Percentiles rank a stretch among this genome's conserved stretches.
Conservation (phyloP, 1,284 basidiomycete genomes). For the Exobasidium rhododendri region DNA sequence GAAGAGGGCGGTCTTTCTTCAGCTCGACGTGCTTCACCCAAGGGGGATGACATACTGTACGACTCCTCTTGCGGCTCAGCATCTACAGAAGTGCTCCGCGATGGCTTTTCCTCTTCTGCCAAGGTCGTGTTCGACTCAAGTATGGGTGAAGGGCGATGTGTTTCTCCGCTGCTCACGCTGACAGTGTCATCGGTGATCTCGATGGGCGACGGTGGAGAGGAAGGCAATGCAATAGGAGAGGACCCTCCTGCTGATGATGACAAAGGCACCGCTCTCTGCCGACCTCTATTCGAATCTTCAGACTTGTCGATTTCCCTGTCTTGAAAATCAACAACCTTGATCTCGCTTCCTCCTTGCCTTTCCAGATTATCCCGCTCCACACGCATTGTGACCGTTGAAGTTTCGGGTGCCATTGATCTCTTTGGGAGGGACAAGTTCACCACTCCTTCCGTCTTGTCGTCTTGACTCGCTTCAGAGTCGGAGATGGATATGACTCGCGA, state of each 20-base stretch:
- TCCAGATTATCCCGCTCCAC: background rate
- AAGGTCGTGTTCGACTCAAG: background rate
- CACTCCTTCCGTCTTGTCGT: slow-evolving; percentile 5
- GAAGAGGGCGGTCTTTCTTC: background rate
- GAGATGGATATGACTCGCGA: background rate
- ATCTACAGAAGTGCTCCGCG: background rate
- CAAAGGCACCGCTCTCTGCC: background rate
- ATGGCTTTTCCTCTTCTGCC: background rate
- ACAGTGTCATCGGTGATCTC: background rate
- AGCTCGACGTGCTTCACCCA: background rate
- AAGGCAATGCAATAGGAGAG: background rate
- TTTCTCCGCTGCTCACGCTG: background rate
- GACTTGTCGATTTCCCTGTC: background rate
- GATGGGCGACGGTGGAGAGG: background rate
- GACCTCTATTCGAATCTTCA: background rate
- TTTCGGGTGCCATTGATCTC: background rate
- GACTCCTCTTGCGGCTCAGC: background rate
- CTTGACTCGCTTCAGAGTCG: background rate
- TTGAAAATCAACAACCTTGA: slow-evolving; percentile 1
- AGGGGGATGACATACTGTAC: background rate
- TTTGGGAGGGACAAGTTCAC: background rate
- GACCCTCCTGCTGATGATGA: background rate
- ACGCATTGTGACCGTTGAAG: background rate
- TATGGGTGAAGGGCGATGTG: background rate
- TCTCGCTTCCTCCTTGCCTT: background rate